Conservation (phyloP, 2,329 filamentous ascomycete genomes). For the Pyrenophora tritici-repentis region DNA sequence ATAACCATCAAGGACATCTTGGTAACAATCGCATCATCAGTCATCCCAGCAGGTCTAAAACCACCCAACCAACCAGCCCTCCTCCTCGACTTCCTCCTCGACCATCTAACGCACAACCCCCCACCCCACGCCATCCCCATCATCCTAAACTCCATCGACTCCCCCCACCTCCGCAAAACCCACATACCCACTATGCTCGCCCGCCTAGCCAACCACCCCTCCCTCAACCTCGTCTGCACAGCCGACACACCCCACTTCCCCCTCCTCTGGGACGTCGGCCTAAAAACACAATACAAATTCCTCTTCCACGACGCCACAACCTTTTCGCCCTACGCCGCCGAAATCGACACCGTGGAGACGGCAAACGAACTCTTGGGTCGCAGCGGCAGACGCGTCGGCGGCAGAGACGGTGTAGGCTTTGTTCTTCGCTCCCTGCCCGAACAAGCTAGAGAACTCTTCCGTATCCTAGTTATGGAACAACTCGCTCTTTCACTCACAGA, state of each 20-base stretch:
- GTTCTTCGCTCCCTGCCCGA: slow-evolving; percentile 89
- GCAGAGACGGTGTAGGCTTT: slow-evolving; percentile 88
- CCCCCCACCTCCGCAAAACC: slow-evolving; percentile 72
- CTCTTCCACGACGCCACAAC: slow-evolving; percentile 95
- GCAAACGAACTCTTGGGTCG: slow-evolving; percentile 86
- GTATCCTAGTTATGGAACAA: slow-evolving; percentile 82
- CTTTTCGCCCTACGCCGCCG: slow-evolving; percentile 73
- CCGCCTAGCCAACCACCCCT: slow-evolving; percentile 73
- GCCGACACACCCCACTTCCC: slow-evolving; percentile 87
- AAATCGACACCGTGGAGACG: slow-evolving; percentile 85
- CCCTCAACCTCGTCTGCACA: slow-evolving; percentile 75
- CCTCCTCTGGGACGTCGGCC: slow-evolving; percentile 84
- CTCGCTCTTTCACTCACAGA: slow-evolving; percentile 67
- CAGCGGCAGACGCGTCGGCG: slow-evolving; percentile 77
- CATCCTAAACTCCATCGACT: slow-evolving; percentile 86
- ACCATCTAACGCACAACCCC: slow-evolving; percentile 59
- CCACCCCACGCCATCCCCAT: slow-evolving; percentile 61
- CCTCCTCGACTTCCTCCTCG: slow-evolving; percentile 69
- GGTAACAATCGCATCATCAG: slow-evolving; percentile 67
- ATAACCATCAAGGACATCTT: slow-evolving; percentile 72
- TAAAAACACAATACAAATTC: slow-evolving; percentile 83
- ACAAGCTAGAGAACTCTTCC: slow-evolving; percentile 87
- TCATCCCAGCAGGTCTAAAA: slow-evolving; percentile 58
- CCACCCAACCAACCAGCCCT: slow-evolving; percentile 68
- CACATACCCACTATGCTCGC: slow-evolving; percentile 74